Conservation (phyloP, 2,329 filamentous ascomycete genomes). For the Fusarium graminum region DNA sequence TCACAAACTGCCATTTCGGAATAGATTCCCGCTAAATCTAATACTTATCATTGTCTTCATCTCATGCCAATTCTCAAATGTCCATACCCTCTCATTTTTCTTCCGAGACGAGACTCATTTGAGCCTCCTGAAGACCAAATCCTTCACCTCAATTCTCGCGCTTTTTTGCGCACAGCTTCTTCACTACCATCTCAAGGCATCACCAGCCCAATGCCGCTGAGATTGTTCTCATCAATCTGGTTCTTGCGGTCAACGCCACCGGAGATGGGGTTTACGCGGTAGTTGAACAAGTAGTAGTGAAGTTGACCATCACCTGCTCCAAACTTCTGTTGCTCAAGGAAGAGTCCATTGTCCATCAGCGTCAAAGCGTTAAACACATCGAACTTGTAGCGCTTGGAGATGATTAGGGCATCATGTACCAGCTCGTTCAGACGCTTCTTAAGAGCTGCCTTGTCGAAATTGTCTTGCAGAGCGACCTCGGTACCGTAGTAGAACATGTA, state of each 20-base stretch:
- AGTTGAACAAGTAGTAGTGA: slow-evolving; percentile 99
- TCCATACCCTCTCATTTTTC: slow-evolving; percentile 15
- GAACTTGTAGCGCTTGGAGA: slow-evolving; percentile 86
- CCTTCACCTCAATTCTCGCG: neutral
- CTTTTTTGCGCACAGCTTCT: neutral
- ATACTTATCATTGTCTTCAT: slow-evolving; percentile 11
- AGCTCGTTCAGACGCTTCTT: slow-evolving; percentile 85
- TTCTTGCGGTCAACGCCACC: slow-evolving; percentile 88
- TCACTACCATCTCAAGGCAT: slow-evolving; percentile 63
- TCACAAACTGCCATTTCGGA: slow-evolving; percentile 5
- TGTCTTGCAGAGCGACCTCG: slow-evolving; percentile 76
- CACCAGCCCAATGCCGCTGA: slow-evolving; percentile 91
- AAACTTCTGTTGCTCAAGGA: slow-evolving; percentile 94
- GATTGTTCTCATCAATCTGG: slow-evolving; percentile 78
- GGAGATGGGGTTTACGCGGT: slow-evolving; percentile 84
- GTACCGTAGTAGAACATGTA: slow-evolving; percentile 98
- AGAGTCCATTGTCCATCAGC: slow-evolving; percentile 91
- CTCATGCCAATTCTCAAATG: slow-evolving; percentile 21
- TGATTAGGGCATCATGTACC: slow-evolving; percentile 85
- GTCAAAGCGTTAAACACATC: slow-evolving; percentile 98
- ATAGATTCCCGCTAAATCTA: slow-evolving; percentile 23
- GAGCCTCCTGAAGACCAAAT: slow-evolving; percentile 4
- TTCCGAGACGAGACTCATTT: slow-evolving; percentile 11
- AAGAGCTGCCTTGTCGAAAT: slow-evolving; percentile 68
- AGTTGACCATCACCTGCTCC: slow-evolving; percentile 93